A percentile compares a stretch with the other conserved stretches of the same genome.
phyloP scores from a whole-genome alignment of 2,329 filamentous ascomycete species.

The Elsinoe perseae region DNA sequence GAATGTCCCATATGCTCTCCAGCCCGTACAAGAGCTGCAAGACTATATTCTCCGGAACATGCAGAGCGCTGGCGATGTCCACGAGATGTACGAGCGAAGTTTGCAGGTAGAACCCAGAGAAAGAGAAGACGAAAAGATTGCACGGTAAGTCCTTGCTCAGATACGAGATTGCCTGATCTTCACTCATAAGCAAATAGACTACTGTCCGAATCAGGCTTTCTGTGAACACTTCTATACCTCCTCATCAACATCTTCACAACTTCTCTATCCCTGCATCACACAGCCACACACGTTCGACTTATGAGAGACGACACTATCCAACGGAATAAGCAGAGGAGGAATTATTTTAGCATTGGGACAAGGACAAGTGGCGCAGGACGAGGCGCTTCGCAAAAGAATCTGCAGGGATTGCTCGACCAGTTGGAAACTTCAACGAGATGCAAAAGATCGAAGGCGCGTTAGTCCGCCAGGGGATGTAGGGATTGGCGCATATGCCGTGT shows the following conservation, averaged over 20 bases:
- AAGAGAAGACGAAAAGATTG: slow-evolving; percentile 98
- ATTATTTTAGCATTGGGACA: slow-evolving; percentile 15
- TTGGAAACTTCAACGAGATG: neutral
- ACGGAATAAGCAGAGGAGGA: slow-evolving; percentile 15
- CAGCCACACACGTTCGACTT: slow-evolving; percentile 7
- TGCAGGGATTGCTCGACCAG: neutral
- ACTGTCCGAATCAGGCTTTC: slow-evolving; percentile 49
- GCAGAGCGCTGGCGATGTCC: slow-evolving; percentile 88
- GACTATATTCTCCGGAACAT: slow-evolving; percentile 97
- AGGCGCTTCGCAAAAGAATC: neutral
- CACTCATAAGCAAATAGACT: slow-evolving; percentile 34
- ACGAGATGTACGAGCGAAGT: slow-evolving; percentile 99
- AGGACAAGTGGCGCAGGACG: slow-evolving; percentile 15
- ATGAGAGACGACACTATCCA: slow-evolving; percentile 28
- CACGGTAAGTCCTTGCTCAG: slow-evolving; percentile 58
- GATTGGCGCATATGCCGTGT: slow-evolving; percentile 11
- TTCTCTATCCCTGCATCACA: neutral
- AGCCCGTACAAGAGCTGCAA: slow-evolving; percentile 83
- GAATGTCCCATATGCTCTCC: slow-evolving; percentile 89
- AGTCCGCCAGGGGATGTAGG: neutral
- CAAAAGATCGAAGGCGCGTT: neutral
- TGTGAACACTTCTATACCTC: slow-evolving; percentile 30
- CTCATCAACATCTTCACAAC: neutral
- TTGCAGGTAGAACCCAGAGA: slow-evolving; percentile 88
- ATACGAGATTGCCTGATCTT: neutral